Percentiles rank a stretch among this genome's conserved stretches.
Conservation (phyloP, 225 moss, liverwort and hornwort genomes). For the Sphagnum tenellum region DNA sequence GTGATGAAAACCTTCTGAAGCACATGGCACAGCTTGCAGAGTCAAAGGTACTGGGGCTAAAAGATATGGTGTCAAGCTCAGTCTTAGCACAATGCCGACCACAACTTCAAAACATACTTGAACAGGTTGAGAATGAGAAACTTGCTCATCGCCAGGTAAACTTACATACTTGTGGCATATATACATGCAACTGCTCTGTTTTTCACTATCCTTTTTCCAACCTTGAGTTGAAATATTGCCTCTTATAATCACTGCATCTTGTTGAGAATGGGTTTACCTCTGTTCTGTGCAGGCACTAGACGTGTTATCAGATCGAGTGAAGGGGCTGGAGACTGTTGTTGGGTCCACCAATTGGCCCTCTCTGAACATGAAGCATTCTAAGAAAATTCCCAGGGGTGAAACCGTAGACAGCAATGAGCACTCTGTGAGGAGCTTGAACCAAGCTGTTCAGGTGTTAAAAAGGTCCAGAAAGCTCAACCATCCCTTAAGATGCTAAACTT, state of each 20-base stretch:
- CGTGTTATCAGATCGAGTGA: slow-evolving; percentile 30
- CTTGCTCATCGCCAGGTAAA: slow-evolving; percentile 34
- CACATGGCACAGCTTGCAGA: slow-evolving; percentile 33
- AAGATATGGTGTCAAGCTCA: slow-evolving; percentile 26
- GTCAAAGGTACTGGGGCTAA: slow-evolving; percentile 43
- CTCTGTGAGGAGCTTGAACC: slow-evolving; percentile 17
- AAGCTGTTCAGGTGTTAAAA: slow-evolving; percentile 34
- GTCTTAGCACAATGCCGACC: slow-evolving; percentile 3
- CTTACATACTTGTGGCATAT: no score
- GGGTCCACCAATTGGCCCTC: slow-evolving; percentile 20
- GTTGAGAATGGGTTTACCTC: no score
- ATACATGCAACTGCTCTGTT: no score
- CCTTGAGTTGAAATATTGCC: no score
- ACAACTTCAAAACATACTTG: slow-evolving; percentile 31
- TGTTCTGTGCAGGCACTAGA: slow-evolving; percentile 15
- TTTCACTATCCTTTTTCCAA: no score
- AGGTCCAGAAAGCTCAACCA: slow-evolving; percentile 24
- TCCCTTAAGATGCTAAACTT: no score
- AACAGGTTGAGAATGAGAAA: slow-evolving; percentile 32
- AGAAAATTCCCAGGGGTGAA: slow-evolving; percentile 10
- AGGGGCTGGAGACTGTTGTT: slow-evolving; percentile 28
- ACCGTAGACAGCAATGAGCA: background rate
- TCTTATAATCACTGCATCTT: no score
- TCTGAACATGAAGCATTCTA: slow-evolving; percentile 36
- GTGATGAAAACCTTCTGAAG: slow-evolving; percentile 41